These are phyloP conservation scores for Xylona heveae DNA, from an alignment of 495 filamentous ascomycete species.

Conservation along the genomic window DNA sequence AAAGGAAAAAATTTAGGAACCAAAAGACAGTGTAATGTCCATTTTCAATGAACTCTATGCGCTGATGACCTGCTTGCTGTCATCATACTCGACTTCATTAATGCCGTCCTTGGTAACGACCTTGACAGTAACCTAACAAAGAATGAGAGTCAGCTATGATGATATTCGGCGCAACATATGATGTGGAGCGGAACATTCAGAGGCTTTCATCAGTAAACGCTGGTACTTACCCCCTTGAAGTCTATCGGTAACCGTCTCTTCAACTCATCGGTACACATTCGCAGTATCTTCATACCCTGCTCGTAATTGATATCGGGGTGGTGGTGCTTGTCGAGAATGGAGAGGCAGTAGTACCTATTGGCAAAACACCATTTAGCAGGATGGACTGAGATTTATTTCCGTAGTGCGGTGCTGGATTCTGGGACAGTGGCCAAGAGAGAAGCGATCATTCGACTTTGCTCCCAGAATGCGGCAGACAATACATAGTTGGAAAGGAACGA, in stretches of 20 bases:
- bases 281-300: slow-evolving; percentile 71
- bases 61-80: slow-evolving; percentile 47
- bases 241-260: slow-evolving; percentile 91
- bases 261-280: slow-evolving; percentile 89
- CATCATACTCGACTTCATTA: slow-evolving; percentile 55
- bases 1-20: slow-evolving; percentile 1
- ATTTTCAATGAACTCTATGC: slow-evolving; percentile 19
- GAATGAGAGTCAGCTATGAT: slow-evolving; percentile 7
- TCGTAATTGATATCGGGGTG: slow-evolving; percentile 78
- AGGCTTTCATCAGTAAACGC: neutral
- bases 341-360: slow-evolving; percentile 71
- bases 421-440: too few relatives aligned
- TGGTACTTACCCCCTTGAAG: slow-evolving; percentile 62
- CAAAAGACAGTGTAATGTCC: neutral
- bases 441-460: too few relatives aligned
- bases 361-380: neutral
- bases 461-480: too few relatives aligned
- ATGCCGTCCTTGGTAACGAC: slow-evolving; percentile 85
- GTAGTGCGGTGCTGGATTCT: too few relatives aligned
- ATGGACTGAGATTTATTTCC: slow-evolving; percentile 7
- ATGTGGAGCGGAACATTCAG: neutral
- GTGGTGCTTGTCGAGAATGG: slow-evolving; percentile 94
- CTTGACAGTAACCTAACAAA: slow-evolving; percentile 53
- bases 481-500: neutral
- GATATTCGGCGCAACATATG: neutral